Percentiles rank a stretch among this genome's conserved stretches.
Conservation (phyloP, 441 rosid genomes). For the Populus trichocarpa region DNA sequence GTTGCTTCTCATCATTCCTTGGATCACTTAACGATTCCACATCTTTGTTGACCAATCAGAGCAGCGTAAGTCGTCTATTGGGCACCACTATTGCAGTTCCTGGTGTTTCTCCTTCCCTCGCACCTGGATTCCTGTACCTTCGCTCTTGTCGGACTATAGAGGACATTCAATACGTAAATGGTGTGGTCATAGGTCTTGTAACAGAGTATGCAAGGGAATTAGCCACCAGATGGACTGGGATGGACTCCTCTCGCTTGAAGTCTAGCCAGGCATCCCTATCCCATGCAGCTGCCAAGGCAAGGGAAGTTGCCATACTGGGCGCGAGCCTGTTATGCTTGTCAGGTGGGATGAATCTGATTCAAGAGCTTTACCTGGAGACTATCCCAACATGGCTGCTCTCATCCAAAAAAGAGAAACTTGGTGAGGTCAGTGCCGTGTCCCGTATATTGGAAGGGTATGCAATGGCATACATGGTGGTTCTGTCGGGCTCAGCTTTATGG, state of each 20-base stretch:
- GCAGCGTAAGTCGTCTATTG: constrained; percentile 41
- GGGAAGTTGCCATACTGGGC: constrained; percentile 53
- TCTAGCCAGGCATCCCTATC: constrained; percentile 45
- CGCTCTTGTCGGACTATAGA: constrained; percentile 47
- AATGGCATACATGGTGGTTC: constrained; percentile 46
- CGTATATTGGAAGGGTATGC: constrained; percentile 50
- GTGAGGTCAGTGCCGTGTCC: constrained; percentile 30
- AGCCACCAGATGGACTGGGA: constrained; percentile 26
- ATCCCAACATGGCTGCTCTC: constrained; percentile 59
- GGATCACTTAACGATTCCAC: constrained; percentile 30
- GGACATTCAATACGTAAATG: constrained; percentile 35
- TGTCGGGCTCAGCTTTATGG: constrained; percentile 38
- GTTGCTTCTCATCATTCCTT: constrained; percentile 63
- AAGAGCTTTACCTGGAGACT: constrained; percentile 40
- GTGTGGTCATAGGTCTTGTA: constrained; percentile 43
- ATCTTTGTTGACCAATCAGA: constrained; percentile 26
- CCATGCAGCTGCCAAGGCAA: constrained; percentile 40
- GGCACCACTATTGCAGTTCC: constrained; percentile 35
- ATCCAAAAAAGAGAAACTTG: constrained; percentile 24
- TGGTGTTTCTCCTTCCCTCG: constrained; percentile 26
- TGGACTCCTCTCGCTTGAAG: constrained; percentile 33
- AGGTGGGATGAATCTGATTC: constrained; percentile 46
- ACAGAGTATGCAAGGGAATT: constrained; percentile 48
- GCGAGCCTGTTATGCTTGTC: constrained; percentile 52
- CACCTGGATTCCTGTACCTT: constrained; percentile 60